Conservation (phyloP, 805 yeast genomes). For the Candida alai region DNA sequence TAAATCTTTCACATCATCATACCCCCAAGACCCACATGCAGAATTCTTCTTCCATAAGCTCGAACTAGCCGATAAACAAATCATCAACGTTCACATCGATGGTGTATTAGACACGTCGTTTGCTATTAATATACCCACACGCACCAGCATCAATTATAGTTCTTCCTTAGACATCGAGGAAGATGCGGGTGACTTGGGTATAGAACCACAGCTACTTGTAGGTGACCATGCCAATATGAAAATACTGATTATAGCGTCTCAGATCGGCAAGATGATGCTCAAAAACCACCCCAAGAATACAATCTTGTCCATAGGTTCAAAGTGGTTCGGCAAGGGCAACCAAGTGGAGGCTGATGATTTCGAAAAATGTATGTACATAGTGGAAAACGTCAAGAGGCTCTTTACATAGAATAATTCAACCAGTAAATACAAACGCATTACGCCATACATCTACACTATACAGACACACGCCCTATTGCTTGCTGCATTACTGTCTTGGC, state of each 20-base stretch:
- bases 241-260: constrained; percentile 46
- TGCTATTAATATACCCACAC: constrained; percentile 34
- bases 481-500: constrained; percentile 40
- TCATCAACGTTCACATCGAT: constrained; percentile 37
- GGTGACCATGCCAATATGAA: constrained; percentile 48
- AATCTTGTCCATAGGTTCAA: constrained; percentile 43
- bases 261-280: constrained; percentile 42
- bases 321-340: constrained; percentile 42
- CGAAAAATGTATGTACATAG: constrained; percentile 41
- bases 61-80: constrained; percentile 35
- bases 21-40: constrained; percentile 4
- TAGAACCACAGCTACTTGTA: constrained; percentile 42
- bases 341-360: constrained; percentile 35
- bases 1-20: constrained; percentile 6
- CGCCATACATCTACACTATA: constrained; percentile 6
- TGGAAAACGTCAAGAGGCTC: constrained; percentile 25
- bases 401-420: constrained; percentile 1
- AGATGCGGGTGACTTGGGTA: constrained; percentile 25
- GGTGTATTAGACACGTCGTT: constrained; percentile 51
- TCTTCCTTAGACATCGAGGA: constrained; percentile 14
- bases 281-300: constrained; percentile 33
- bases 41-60: constrained; percentile 25
- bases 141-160: constrained; percentile 17
- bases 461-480: constrained; percentile 9
- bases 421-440: neutral